A percentile compares a stretch with the other conserved stretches of the same genome.
These are phyloP conservation scores for Diaporthe humulicola DNA, from an alignment of 2,329 filamentous ascomycete species.

Conservation along the genomic window DNA sequence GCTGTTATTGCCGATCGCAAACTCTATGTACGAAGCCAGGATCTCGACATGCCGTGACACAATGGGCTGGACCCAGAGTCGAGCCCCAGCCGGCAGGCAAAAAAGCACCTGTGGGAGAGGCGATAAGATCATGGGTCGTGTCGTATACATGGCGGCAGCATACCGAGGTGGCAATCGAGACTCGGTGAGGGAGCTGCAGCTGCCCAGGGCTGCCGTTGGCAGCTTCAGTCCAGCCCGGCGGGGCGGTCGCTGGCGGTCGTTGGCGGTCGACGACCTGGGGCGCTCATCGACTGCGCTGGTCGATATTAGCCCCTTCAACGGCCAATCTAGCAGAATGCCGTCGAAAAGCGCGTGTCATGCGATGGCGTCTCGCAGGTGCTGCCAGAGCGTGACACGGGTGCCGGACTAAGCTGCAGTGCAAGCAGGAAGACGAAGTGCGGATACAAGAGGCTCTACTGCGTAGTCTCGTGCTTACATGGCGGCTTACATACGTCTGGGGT, in stretches of 20 bases:
- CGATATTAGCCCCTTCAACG: conserved; percentile 11
- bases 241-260: background rate
- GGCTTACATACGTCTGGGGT: conserved; percentile 17
- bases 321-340: conserved; percentile 28
- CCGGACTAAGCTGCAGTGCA: conserved; percentile 27
- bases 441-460: conserved; percentile 22
- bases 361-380: conserved; percentile 17
- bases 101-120: background rate
- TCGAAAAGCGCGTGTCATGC: conserved; percentile 6
- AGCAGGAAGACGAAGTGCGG: conserved; percentile 16
- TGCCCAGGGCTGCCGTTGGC: conserved; percentile 18
- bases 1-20: conserved; percentile 11
- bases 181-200: conserved; percentile 34
- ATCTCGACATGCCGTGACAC: conserved; percentile 27
- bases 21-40: conserved; percentile 16
- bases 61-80: conserved; percentile 4
- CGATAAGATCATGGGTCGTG: conserved; percentile 13
- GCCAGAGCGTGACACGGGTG: conserved; percentile 16
- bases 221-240: background rate
- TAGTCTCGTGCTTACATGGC: conserved; percentile 36
- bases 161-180: conserved; percentile 27
- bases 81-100: conserved; percentile 12
- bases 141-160: conserved; percentile 22
- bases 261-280: background rate
- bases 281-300: conserved; percentile 7